Base-by-base conservation (phyloP, 495 filamentous ascomycete species). In the Talaromyces adpressus region DNA sequence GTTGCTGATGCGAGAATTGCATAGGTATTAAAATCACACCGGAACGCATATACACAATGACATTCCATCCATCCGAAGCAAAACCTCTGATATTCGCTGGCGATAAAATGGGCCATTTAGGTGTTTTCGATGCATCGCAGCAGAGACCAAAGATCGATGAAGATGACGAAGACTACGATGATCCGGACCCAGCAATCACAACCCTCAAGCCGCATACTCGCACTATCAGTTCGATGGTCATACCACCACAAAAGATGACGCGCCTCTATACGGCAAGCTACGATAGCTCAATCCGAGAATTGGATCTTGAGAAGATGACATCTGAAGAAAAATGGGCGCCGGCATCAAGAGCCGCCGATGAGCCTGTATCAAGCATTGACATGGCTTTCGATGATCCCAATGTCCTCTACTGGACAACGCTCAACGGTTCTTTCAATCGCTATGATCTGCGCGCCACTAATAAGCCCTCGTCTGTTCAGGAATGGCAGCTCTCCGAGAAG, bases 51-150 rank as follows among this genome's bases (percentile, higher is more conserved):
- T 97, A 96, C 69, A 79, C 89, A 12, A 84, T 98, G 70, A 88
- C 87, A 9, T 95, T 98, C 65, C 94, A 98, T 68, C 94, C 95
- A 0, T 91, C 87, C 0, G 77, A 83, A 59, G 84, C 91, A 9
- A 98, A 98, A 67, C 85, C 91, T 0, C 79, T 98, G 5, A 83
- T 98, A n/a, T 96, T 98, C 67, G 95, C 93, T 2, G 92, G 92
- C 56, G 94, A 98, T 71, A 98, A 98, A 72, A 83, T 95, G 72
- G 94, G 94, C 23, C 91, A 92, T 61, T 81, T 98, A 32, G 95
- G 95, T 6, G 84, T 98, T n/a, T 90, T 97, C 57, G 92, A 98
- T 69, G 91, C 87, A 1, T 94, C 92, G 0, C 91, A 96, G 66
- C 82, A 85, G 23, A 67, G 2, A 53, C 65, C 22, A 61, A 69